Base-by-base conservation (phyloP, 169 alveolate genomes). In the Cryptosporidium sp. region DNA sequence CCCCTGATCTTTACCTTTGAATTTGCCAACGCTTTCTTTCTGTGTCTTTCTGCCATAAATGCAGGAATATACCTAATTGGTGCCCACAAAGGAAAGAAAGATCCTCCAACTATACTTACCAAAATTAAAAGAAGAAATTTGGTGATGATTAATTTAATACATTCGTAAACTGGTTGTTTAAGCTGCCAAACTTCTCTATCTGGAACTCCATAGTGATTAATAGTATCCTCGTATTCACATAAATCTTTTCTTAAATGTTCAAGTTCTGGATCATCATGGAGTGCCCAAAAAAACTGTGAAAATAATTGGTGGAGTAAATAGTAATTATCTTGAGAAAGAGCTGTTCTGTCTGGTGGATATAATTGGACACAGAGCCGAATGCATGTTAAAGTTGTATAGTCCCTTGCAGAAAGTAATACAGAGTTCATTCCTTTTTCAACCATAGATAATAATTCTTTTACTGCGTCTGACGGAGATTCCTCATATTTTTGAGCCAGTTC, bases 161-260 rank as follows among this genome's bases (percentile, higher is more conserved):
- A 70, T 18, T 70, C 71, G 26, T 44, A 53, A 18, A 72, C 72
- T n/a, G 97, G 95, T 69, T 95, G 98, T 91, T 95, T 95, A 70
- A 95, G 93, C 85, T 95, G 94, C 98, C 98, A 95, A 35, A 95
- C 97, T 70, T 95, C 97, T 48, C 93, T 95, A 86, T 95, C 98
- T 35, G 94, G 97, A 45, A 95, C 89, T 72, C 92, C 93, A 58
- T 94, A 89, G 31, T 91, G 91, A 73, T 93, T 67, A 53, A 95
- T 91, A 69, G 91, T 91, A 67, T 91, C 93, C 85, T 95, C 94
- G 92, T 95, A 95, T 48, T 93, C 93, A 23, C 94, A 73, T 53
- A 95, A 85, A 48, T 93, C 92, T 69, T 93, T 93, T 70, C 94
- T 91, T 84, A 95, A 85, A 12, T 87, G 91, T 67, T 91, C 80